These are phyloP conservation scores for Kazachstania psychrophila DNA, from an alignment of 805 yeast genomes.

Conservation along the genomic window DNA sequence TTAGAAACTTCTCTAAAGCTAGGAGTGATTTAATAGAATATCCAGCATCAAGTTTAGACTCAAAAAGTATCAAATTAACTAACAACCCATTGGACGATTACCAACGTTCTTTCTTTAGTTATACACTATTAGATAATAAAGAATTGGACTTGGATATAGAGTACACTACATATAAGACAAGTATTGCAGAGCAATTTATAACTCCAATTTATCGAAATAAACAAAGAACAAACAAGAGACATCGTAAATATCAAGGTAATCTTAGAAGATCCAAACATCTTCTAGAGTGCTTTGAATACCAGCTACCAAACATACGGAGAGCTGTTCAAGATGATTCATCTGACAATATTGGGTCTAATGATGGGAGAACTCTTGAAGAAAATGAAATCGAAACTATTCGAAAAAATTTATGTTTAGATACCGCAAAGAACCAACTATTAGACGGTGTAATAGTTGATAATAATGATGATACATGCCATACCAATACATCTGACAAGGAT, in stretches of 20 bases:
- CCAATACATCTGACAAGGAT: neutral
- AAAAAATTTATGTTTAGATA: neutral
- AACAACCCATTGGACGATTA: slow-evolving; percentile 23
- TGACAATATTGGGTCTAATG: no score
- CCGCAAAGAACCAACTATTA: neutral
- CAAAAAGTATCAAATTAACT: slow-evolving; percentile 14
- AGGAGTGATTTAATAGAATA: slow-evolving; percentile 2
- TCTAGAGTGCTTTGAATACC: slow-evolving; percentile 20
- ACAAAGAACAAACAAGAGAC: neutral
- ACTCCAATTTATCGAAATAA: slow-evolving; percentile 1
- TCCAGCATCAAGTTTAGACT: slow-evolving; percentile 8
- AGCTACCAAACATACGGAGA: slow-evolving; percentile 14
- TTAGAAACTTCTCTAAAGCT: neutral
- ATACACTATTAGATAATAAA: slow-evolving; percentile 6
- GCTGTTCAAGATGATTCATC: neutral
- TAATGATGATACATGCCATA: neutral
- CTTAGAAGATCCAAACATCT: slow-evolving; percentile 3
- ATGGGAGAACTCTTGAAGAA: neutral
- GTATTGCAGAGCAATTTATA: neutral
- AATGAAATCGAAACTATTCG: neutral
- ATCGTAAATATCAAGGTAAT: neutral
- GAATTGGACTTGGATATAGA: neutral
- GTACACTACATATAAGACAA: slow-evolving; percentile 1
- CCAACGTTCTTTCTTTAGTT: slow-evolving; percentile 19
- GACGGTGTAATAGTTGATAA: neutral